Percentiles rank a stretch among this genome's conserved stretches.
These are phyloP conservation scores for Yamadazyma trypodendri DNA, from an alignment of 1,139 yeast species.

Conservation along the genomic window DNA sequence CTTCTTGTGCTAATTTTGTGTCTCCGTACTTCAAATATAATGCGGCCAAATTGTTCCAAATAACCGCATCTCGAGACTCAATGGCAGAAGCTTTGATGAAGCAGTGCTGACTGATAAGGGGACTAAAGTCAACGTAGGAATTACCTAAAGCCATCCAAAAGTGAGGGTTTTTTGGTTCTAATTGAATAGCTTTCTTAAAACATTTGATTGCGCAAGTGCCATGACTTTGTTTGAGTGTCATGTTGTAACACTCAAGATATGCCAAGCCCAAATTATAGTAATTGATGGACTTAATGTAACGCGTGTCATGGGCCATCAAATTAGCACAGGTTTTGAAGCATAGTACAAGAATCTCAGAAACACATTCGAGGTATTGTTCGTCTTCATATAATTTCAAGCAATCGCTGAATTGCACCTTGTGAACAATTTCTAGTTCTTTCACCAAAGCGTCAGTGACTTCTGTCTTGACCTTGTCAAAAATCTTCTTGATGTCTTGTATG, in stretches of 20 bases:
- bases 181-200: constrained; percentile 65
- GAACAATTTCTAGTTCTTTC: not conserved
- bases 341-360: constrained; percentile 26
- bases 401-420: not conserved
- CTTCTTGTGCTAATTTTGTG: constrained; percentile 66
- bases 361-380: constrained; percentile 20
- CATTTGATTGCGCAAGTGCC: constrained; percentile 42
- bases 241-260: constrained; percentile 48
- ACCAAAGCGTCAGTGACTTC: constrained; percentile 1
- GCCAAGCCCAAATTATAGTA: constrained; percentile 73
- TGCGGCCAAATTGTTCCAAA: constrained; percentile 84
- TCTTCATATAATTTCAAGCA: constrained; percentile 9
- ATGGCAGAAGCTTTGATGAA: constrained; percentile 77
- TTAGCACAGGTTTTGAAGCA: constrained; percentile 29
- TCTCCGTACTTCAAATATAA: constrained; percentile 72
- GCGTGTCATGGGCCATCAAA: constrained; percentile 35
- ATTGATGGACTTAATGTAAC: constrained; percentile 56
- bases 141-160: constrained; percentile 87
- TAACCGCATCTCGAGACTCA: constrained; percentile 62
- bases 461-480: constrained; percentile 22
- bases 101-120: constrained; percentile 86
- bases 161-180: constrained; percentile 66
- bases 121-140: constrained; percentile 56
- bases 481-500: constrained; percentile 31
- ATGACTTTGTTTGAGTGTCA: constrained; percentile 22